Base-by-base conservation (phyloP, 371 early-diverging fungal genomes). In the Aphelidium insulamus region DNA sequence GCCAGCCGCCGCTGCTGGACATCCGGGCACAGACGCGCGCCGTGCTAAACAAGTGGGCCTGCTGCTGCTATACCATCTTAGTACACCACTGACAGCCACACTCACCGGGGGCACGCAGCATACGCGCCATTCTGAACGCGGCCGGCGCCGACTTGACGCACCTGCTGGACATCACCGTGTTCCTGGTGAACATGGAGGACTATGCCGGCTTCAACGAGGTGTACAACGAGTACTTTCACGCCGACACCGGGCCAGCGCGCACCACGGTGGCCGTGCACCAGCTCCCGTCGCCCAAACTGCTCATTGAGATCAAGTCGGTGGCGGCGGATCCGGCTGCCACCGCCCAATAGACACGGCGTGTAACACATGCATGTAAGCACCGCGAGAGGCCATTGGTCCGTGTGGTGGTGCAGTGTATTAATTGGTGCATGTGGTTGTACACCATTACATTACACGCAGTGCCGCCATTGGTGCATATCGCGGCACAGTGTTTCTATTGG, bases 81-180 rank as follows among this genome's bases (percentile, higher is more conserved):
- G 16, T 5, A n/a, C n/a, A 10, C 20, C 15, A 37, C 23, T 33
- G 21, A 40, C 37, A 7, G 24, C 8, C 9, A 3, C 1, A 4
- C 3, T n/a, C 28, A 8, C 14, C 26, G 10, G 12, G 28, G 8
- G 7, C 3, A n/a, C 19, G 16, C 33, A 67, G 68, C 49, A 69
- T 71, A 34, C 36, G 49, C 16, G 52, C 39, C 18, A 71, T 72
- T 32, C 46, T 72, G 15, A 29, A 54, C 37, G 41, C 53, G 5
- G 42, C 48, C 5, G 66, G 64, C 14, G 57, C 58, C 3, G 44
- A 45, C 12, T 44, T 73, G 23, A 53, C 48, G 26, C 40, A 69
- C 30, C 26, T 73, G 10, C 52, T 71, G 8, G 74, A 73, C 46
- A 35, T 73, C 48, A 70, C 67, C 14, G 63, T 71, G 19, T 73